Percentiles rank a stretch among this genome's conserved stretches.
Evolutionary conservation across 1,139 yeast species (phyloP).

Genomic region (Scheffersomyces lignicola): DNA sequence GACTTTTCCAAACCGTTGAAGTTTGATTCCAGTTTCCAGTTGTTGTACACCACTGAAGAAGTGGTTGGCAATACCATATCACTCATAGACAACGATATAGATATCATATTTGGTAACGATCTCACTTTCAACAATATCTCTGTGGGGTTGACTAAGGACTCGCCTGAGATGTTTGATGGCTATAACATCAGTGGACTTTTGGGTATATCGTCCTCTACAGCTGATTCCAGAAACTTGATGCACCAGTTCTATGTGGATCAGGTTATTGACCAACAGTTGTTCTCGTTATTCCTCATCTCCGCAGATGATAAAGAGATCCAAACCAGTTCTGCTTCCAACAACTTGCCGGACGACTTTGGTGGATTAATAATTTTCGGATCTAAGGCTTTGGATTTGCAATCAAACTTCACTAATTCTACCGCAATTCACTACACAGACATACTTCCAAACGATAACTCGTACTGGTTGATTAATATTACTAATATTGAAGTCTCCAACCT

Average conservation of each 20-base stretch:
- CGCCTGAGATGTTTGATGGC: constrained; percentile 53
- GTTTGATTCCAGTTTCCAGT: constrained; percentile 30
- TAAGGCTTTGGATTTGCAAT: constrained; percentile 16
- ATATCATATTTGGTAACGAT: constrained; percentile 32
- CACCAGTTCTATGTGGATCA: constrained; percentile 19
- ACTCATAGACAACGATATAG: constrained; percentile 20
- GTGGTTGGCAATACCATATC: constrained; percentile 49
- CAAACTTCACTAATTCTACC: constrained; percentile 14
- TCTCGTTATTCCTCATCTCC: constrained; percentile 23
- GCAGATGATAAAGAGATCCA: constrained; percentile 6
- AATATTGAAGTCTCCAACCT: constrained; percentile 31
- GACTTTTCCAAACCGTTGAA: constrained; percentile 17
- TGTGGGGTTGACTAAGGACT: constrained; percentile 54
- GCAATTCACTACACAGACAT: constrained; percentile 40
- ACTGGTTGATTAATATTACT: constrained; percentile 55
- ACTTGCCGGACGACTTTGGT: constrained; percentile 16
- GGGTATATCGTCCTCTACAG: constrained; percentile 52
- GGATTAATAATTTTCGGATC: constrained; percentile 30
- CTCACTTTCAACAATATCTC: constrained; percentile 40
- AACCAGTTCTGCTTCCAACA: neutral
- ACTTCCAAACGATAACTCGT: constrained; percentile 34
- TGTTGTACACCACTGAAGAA: constrained; percentile 56
- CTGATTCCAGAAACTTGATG: constrained; percentile 19
- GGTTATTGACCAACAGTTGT: constrained; percentile 20
- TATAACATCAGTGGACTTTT: constrained; percentile 62